These are phyloP conservation scores for Neurospora tetraspora DNA, from an alignment of 495 filamentous ascomycete genomes.

Conservation along the genomic window DNA sequence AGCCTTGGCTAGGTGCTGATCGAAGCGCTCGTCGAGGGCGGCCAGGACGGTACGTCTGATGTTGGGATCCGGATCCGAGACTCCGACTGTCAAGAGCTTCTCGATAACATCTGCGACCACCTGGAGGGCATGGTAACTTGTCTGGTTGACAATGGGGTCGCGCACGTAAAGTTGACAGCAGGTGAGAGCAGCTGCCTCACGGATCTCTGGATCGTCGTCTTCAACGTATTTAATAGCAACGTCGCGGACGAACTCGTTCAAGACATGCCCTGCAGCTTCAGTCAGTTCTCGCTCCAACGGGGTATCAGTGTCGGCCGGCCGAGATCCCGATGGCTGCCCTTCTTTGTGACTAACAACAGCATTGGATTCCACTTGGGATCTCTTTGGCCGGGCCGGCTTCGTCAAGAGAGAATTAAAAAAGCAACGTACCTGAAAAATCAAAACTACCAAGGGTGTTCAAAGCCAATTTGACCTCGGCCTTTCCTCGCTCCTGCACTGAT, in stretches of 20 bases:
- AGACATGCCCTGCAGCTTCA: slow-evolving; percentile 55
- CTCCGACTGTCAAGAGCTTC: slow-evolving; percentile 85
- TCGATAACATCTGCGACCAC: slow-evolving; percentile 97
- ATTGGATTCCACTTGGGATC: neutral
- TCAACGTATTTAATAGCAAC: slow-evolving; percentile 97
- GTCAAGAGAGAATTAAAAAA: neutral
- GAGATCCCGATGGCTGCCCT: neutral
- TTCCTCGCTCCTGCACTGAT: slow-evolving; percentile 57
- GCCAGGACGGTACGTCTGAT: slow-evolving; percentile 81
- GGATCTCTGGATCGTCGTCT: slow-evolving; percentile 85
- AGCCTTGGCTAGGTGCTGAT: slow-evolving; percentile 85
- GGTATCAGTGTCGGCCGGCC: neutral
- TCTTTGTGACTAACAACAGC: neutral
- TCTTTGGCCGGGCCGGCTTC: neutral
- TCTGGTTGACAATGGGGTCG: slow-evolving; percentile 96
- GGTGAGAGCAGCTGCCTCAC: slow-evolving; percentile 89
- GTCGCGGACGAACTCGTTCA: slow-evolving; percentile 97
- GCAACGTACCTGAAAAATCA: slow-evolving; percentile 62
- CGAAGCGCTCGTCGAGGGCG: slow-evolving; percentile 86
- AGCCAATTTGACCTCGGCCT: slow-evolving; percentile 83
- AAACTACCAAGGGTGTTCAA: slow-evolving; percentile 92
- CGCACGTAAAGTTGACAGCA: slow-evolving; percentile 95
- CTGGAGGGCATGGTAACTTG: slow-evolving; percentile 88
- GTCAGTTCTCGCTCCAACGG: slow-evolving; percentile 8
- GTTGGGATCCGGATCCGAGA: slow-evolving; percentile 79